phyloP scores from a whole-genome alignment of 2,329 filamentous ascomycete genomes.

The Cyphellophora attinorum region DNA sequence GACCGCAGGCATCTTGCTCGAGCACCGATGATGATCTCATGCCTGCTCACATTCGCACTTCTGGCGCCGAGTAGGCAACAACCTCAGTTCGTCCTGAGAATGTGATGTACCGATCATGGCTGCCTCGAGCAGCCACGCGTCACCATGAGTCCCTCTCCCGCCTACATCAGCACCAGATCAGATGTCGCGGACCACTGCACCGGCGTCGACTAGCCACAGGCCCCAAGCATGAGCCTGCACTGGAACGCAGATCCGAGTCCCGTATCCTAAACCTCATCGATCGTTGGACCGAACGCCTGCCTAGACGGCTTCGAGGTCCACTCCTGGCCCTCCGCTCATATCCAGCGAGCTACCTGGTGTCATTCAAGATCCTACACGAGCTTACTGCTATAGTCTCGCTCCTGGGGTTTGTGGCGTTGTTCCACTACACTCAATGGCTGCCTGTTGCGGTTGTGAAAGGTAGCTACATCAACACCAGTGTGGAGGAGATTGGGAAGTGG shows the following conservation, averaged over 20 bases:
- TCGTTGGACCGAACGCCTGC: conserved; percentile 15
- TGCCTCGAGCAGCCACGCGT: neutral
- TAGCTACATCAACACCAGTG: conserved; percentile 49
- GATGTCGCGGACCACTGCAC: neutral
- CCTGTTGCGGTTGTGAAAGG: conserved; percentile 49
- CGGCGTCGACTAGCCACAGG: neutral
- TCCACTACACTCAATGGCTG: conserved; percentile 71
- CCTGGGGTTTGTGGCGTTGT: conserved; percentile 61
- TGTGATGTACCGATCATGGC: conserved; percentile 1
- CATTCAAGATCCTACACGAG: conserved; percentile 87
- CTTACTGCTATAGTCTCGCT: conserved; percentile 77
- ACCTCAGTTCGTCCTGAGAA: no score
- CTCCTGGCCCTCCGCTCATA: conserved; percentile 52
- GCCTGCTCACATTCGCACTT: no score
- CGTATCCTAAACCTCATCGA: conserved; percentile 7
- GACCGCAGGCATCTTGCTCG: no score
- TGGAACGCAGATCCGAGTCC: neutral
- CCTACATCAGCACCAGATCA: neutral
- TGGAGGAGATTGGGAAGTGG: conserved; percentile 67
- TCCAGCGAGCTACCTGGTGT: conserved; percentile 70
- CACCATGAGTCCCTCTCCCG: neutral
- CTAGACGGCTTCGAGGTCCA: conserved; percentile 12
- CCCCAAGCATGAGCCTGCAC: neutral
- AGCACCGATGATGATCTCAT: no score
- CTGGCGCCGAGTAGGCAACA: no score